A percentile compares a stretch with the other conserved stretches of the same genome.
Evolutionary conservation across 805 yeast genomes (phyloP).

Genomic region (Candida maesae): DNA sequence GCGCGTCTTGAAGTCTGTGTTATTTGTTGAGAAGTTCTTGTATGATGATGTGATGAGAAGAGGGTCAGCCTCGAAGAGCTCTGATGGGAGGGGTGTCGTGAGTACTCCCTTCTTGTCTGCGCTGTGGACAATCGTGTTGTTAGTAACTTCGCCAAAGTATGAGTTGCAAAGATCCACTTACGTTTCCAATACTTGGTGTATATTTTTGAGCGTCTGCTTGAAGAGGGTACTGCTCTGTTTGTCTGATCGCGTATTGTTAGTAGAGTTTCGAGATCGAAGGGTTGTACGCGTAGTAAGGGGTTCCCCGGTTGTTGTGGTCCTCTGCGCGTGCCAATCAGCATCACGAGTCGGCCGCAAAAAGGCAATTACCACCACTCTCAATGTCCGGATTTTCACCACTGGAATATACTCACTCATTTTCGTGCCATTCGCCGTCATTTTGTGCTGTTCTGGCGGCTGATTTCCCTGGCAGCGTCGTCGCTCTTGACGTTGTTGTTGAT

Average conservation of each 20-base stretch:
- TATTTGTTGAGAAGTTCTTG: conserved; percentile 2
- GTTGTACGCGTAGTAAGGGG: not conserved
- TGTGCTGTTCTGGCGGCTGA: not conserved
- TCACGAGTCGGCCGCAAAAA: no score
- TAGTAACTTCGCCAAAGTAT: no score
- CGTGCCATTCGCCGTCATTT: conserved; percentile 9
- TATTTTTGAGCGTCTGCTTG: conserved; percentile 7
- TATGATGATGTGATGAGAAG: conserved; percentile 14
- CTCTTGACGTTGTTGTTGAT: conserved; percentile 2
- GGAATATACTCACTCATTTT: conserved; percentile 13
- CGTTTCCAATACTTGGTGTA: conserved; percentile 4
- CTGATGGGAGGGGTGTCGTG: conserved; percentile 17
- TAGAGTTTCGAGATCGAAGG: not conserved
- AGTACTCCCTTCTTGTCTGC: conserved; percentile 19
- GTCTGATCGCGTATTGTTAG: conserved; percentile 11
- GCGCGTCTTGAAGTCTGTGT: conserved; percentile 25
- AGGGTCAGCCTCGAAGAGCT: conserved; percentile 20
- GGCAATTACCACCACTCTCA: no score
- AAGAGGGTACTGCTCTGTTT: conserved; percentile 9
- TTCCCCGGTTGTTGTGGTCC: no score
- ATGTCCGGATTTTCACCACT: no score
- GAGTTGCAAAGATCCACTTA: not conserved
- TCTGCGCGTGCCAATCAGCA: no score
- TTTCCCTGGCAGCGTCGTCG: not conserved
- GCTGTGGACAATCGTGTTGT: conserved; percentile 1